phyloP scores from a whole-genome alignment of 805 yeast genomes.

The Zygotorulaspora sp. region DNA sequence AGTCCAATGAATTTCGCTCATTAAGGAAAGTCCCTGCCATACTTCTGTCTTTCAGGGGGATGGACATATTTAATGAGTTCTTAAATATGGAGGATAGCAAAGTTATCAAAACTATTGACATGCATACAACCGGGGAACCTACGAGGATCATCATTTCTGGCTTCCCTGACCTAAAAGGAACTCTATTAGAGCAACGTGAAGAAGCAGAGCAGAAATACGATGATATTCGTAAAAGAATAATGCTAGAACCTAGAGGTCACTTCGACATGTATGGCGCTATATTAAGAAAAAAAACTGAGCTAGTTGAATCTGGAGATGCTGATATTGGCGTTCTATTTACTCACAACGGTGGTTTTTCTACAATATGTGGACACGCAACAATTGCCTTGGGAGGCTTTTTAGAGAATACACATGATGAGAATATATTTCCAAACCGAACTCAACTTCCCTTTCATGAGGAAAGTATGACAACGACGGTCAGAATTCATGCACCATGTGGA shows the following conservation, averaged over 20 bases:
- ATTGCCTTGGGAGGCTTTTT: constrained; percentile 2
- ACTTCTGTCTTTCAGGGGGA: no score
- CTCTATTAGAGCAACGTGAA: constrained; percentile 2
- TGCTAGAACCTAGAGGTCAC: constrained; percentile 3
- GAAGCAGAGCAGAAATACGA: not conserved
- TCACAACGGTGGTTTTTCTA: constrained; percentile 2
- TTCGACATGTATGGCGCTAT: constrained; percentile 4
- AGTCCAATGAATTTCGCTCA: no score
- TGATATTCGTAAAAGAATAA: not conserved
- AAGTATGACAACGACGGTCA: not conserved
- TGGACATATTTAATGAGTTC: constrained; percentile 1
- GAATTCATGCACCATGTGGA: constrained; percentile 2
- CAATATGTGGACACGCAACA: constrained; percentile 4
- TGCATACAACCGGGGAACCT: constrained; percentile 2
- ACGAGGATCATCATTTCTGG: not conserved
- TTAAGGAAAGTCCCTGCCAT: no score
- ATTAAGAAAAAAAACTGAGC: not conserved
- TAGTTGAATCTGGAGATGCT: not conserved
- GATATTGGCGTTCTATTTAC: constrained; percentile 3
- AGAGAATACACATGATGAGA: constrained; percentile 1
- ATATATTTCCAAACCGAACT: not conserved
- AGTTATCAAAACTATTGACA: constrained; percentile 1
- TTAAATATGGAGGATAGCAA: not conserved
- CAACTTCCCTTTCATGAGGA: not conserved
- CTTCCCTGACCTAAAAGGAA: constrained; percentile 2